Conservation (phyloP, 2,329 filamentous ascomycete species). For the Colletotrichum chlorophyti region DNA sequence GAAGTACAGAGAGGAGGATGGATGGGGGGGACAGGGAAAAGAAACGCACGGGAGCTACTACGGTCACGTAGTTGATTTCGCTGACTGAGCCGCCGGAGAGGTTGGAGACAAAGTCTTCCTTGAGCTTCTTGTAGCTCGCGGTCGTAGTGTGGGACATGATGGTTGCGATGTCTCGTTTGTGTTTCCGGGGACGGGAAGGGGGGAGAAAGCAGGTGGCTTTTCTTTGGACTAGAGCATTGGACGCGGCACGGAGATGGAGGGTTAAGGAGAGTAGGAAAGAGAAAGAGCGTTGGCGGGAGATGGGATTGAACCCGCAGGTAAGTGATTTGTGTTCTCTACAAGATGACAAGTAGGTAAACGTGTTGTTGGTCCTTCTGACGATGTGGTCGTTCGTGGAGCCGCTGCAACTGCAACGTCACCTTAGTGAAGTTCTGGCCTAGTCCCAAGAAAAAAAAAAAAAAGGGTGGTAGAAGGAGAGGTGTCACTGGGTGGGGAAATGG, state of each 20-base stretch:
- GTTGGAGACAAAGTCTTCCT: conserved; percentile 95
- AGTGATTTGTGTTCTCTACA: too few relatives aligned
- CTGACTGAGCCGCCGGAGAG: conserved; percentile 81
- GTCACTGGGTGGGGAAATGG: too few relatives aligned
- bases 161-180: conserved; percentile 14
- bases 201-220: too few relatives aligned
- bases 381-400: not conserved
- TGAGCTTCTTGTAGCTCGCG: conserved; percentile 82
- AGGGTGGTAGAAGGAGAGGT: not conserved
- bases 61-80: conserved; percentile 87
- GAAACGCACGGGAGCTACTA: conserved; percentile 78
- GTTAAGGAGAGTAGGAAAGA: too few relatives aligned
- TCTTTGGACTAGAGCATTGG: too few relatives aligned
- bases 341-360: conserved; percentile 1
- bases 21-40: conserved; percentile 20
- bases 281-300: too few relatives aligned
- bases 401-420: conserved; percentile 1
- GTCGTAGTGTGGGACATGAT: conserved; percentile 47
- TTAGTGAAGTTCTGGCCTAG: too few relatives aligned
- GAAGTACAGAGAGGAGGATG: too few relatives aligned
- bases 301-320: too few relatives aligned
- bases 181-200: too few relatives aligned
- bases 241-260: too few relatives aligned
- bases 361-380: not conserved
- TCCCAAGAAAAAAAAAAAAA: too few relatives aligned